Conservation (phyloP, 805 yeast species). For the Maudiozyma turicensis region DNA sequence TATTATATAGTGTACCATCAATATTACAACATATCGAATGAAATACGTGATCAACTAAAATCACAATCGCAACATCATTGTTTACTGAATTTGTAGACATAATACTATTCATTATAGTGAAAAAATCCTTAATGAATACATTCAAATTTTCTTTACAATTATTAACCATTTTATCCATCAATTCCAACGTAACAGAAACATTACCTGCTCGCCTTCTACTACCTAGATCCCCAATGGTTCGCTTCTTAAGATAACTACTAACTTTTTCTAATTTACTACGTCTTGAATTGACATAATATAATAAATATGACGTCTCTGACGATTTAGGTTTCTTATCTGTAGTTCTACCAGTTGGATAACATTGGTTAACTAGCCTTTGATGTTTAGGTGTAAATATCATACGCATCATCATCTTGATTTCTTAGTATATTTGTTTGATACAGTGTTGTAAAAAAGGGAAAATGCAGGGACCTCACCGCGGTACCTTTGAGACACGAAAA, state of each 20-base stretch:
- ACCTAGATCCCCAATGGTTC: conserved; percentile 50
- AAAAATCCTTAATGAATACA: conserved; percentile 63
- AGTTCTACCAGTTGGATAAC: conserved; percentile 85
- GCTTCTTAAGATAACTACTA: conserved; percentile 53
- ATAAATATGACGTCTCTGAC: conserved; percentile 77
- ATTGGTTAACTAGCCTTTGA: conserved; percentile 79
- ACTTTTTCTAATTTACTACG: conserved; percentile 85
- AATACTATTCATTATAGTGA: conserved; percentile 46
- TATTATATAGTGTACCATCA: conserved; percentile 54
- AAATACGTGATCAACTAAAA: conserved; percentile 41
- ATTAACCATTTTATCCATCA: conserved; percentile 57
- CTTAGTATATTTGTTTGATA: too few relatives aligned
- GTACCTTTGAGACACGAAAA: too few relatives aligned
- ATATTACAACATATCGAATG: conserved; percentile 40
- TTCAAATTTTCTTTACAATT: conserved; percentile 78
- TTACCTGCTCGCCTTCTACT: conserved; percentile 65
- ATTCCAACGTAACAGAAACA: conserved; percentile 68
- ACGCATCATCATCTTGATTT: conserved; percentile 3
- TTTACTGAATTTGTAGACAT: conserved; percentile 32
- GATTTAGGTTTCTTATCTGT: conserved; percentile 86
- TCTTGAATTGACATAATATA: conserved; percentile 85
- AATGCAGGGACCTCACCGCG: too few relatives aligned
- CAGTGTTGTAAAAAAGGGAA: too few relatives aligned
- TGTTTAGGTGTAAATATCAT: conserved; percentile 62
- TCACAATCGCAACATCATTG: conserved; percentile 54